Percentiles rank a stretch among this genome's conserved stretches.
phyloP scores from a whole-genome alignment of 345 rosid species.

The Mallotus nudiflorus region DNA sequence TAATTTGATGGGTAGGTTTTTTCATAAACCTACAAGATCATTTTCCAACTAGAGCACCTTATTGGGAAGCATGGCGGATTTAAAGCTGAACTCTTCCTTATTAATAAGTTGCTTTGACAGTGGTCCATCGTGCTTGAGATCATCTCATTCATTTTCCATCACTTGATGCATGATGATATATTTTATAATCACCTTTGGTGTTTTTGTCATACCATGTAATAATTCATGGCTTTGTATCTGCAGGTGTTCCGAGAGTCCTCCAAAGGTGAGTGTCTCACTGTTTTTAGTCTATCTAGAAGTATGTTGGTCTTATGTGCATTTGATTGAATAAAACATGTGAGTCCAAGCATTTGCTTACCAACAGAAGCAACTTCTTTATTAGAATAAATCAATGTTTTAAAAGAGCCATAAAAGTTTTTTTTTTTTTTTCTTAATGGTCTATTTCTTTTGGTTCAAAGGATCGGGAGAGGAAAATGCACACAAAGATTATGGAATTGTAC shows the following conservation, averaged over 20 bases:
- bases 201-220: conserved; percentile 13
- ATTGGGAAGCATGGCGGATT: not conserved
- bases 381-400: not conserved
- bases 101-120: not conserved
- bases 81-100: not conserved
- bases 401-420: not conserved
- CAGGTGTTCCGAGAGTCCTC: conserved; percentile 83
- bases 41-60: not conserved
- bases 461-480: not conserved
- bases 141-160: not conserved
- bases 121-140: not conserved
- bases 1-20: not conserved
- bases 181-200: conserved; percentile 4
- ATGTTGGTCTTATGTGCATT: conserved; percentile 4
- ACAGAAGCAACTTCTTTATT: not conserved
- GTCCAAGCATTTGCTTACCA: not conserved
- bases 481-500: not conserved
- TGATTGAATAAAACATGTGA: not conserved
- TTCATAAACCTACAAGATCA: not conserved
- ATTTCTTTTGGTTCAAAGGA: not conserved
- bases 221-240: conserved; percentile 16
- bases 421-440: not conserved
- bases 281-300: conserved; percentile 5
- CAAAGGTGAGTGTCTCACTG: conserved; percentile 50
- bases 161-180: not conserved